Base-by-base conservation (phyloP, 768 basidiomycete genomes). In the Dentipellis fragilis region DNA sequence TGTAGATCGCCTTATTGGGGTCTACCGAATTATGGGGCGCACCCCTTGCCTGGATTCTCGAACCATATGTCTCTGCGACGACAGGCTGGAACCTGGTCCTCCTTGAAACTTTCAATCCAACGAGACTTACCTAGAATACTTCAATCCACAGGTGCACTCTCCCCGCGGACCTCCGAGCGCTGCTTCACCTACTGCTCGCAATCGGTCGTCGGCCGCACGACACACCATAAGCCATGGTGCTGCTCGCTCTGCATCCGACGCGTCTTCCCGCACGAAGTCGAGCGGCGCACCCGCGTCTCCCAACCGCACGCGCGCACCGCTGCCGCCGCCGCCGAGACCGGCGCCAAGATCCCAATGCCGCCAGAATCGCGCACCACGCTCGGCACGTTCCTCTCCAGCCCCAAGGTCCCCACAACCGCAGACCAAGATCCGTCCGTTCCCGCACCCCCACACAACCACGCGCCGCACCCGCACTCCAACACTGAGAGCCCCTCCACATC, bases 111-210 rank as follows among this genome's bases (percentile, higher is more conserved):
- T 29, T 29, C 6, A 29, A 3, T 29, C 29, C 29, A 29, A 29
- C 29, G 3, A 29, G 29, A 6, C 29, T 29, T 6, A 29, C 29
- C 3, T 3, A 29, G 29, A 45, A n/a, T 19, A 45, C 14, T 9
- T 7, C 42, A n/a, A 45, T 10, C 42, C 42, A 9, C 42, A 45
- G 42, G 42, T 17, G n/a, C 42, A n/a, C 10, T 17, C 42, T 45
- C 42, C n/a, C 48, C 29, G 14, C 48, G 48, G 19, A 62, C 65
- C 14, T 69, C 69, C 58, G 67, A 71, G 54, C 64, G 68, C n/a
- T 72, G 69, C 58, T 64, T 71, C 51, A 69, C 66, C 1, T 71
- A 67, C 60, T 71, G 71, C 61, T 65, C 67, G 14, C 71, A 72
- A 52, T 63, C 60, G 52, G 56, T 67, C 35, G 58, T 59, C 16